A percentile compares a stretch with the other conserved stretches of the same genome.
These are phyloP conservation scores for Paraphoma chrysanthemicola DNA, from an alignment of 2,329 filamentous ascomycete species.

Conservation along the genomic window DNA sequence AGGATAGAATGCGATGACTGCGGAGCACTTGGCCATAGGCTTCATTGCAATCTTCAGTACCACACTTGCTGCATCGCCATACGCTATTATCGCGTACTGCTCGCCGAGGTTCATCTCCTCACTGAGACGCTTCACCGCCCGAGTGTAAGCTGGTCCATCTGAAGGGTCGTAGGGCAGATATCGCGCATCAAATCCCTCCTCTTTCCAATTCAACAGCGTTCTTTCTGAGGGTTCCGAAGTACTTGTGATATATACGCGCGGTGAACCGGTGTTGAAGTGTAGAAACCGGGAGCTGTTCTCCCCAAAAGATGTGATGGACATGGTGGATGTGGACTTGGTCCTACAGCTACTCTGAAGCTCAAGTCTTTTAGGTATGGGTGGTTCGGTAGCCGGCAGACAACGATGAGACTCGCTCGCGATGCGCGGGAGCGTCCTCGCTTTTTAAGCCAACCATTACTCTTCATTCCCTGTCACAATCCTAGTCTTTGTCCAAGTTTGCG, in stretches of 20 bases:
- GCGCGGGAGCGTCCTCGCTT: neutral
- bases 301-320: slow-evolving; percentile 38
- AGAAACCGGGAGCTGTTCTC: slow-evolving; percentile 41
- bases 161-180: slow-evolving; percentile 45
- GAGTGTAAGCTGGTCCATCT: slow-evolving; percentile 38
- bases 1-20: slow-evolving; percentile 54
- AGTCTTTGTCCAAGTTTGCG: slow-evolving; percentile 16
- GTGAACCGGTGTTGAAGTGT: slow-evolving; percentile 45
- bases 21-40: slow-evolving; percentile 49
- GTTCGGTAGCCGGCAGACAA: neutral
- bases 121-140: slow-evolving; percentile 44
- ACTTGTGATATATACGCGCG: slow-evolving; percentile 50
- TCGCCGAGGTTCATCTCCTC: slow-evolving; percentile 49
- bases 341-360: neutral
- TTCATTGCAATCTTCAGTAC: slow-evolving; percentile 51
- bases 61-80: slow-evolving; percentile 49
- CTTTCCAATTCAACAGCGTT: slow-evolving; percentile 48
- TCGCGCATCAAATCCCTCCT: slow-evolving; percentile 52
- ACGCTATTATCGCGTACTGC: slow-evolving; percentile 47
- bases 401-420: neutral
- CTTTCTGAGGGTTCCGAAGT: slow-evolving; percentile 46
- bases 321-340: slow-evolving; percentile 7
- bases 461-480: slow-evolving; percentile 19
- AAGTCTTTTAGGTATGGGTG: neutral
- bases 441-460: slow-evolving; percentile 7